Percentiles rank a stretch among this genome's conserved stretches.
These are phyloP conservation scores for Suzukiozyma palmioleophila DNA, from an alignment of 1,139 yeast species.

Conservation along the genomic window DNA sequence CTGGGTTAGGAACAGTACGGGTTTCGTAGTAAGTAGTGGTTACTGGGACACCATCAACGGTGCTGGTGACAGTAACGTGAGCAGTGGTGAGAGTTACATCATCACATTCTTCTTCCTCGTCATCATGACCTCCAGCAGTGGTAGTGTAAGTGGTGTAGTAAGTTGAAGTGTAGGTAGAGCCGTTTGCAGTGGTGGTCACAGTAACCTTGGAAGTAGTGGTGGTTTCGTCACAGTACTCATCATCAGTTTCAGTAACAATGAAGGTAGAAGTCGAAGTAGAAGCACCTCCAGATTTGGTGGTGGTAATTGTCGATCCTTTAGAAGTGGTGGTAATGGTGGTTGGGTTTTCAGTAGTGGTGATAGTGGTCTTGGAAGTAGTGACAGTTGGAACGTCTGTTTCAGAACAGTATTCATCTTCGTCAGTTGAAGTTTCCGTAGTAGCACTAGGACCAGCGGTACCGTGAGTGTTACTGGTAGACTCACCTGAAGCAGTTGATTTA, in stretches of 20 bases:
- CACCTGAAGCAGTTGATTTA: too few species aligned
- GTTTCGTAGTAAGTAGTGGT: slow-evolving; percentile 6
- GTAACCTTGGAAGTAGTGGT: slow-evolving; percentile 6
- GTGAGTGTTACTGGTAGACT: too few species aligned
- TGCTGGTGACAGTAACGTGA: slow-evolving; percentile 5
- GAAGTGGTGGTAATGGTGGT: slow-evolving; percentile 2
- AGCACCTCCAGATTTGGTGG: slow-evolving; percentile 4
- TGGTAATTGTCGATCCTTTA: too few species aligned
- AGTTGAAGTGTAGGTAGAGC: slow-evolving; percentile 10
- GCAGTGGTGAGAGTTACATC: slow-evolving; percentile 9
- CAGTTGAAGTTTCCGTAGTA: neutral
- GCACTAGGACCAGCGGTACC: slow-evolving; percentile 10
- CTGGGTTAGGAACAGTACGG: slow-evolving; percentile 7
- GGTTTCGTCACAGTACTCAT: slow-evolving; percentile 4
- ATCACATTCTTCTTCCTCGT: slow-evolving; percentile 12
- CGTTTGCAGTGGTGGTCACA: slow-evolving; percentile 9
- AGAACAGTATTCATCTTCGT: slow-evolving; percentile 7
- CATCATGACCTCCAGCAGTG: slow-evolving; percentile 11
- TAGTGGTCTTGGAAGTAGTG: slow-evolving; percentile 5
- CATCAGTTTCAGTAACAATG: slow-evolving; percentile 3
- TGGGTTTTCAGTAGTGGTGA: slow-evolving; percentile 8
- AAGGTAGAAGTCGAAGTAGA: neutral
- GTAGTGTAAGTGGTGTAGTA: slow-evolving; percentile 9
- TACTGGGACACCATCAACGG: slow-evolving; percentile 3
- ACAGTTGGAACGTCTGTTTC: too few species aligned